These are phyloP conservation scores for Metschnikowia reukaufii DNA, from an alignment of 805 yeast species.

Conservation along the genomic window DNA sequence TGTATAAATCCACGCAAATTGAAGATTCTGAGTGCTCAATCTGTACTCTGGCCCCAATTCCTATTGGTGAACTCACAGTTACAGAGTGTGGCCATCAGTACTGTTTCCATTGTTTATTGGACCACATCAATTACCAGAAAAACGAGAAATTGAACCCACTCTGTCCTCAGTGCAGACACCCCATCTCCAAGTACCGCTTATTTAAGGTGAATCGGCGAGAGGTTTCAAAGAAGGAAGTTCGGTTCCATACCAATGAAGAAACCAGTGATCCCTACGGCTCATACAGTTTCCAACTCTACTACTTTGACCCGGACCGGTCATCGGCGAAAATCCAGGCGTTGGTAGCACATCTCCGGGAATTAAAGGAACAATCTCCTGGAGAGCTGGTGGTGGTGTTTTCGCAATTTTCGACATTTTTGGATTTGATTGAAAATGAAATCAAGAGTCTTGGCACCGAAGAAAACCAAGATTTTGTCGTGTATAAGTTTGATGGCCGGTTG, in stretches of 20 bases:
- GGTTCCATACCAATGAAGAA: conserved; percentile 31
- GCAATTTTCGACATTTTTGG: conserved; percentile 82
- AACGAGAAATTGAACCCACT: conserved; percentile 42
- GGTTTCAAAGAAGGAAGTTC: conserved; percentile 26
- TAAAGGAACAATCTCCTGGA: conserved; percentile 56
- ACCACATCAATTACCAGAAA: conserved; percentile 72
- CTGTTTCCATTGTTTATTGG: conserved; percentile 70
- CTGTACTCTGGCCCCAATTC: conserved; percentile 70
- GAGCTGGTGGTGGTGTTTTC: conserved; percentile 87
- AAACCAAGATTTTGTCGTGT: conserved; percentile 47
- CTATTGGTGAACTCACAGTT: conserved; percentile 51
- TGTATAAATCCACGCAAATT: conserved; percentile 33
- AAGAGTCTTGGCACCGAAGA: conserved; percentile 30
- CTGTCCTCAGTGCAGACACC: conserved; percentile 77
- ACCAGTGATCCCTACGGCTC: conserved; percentile 21
- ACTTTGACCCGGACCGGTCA: conserved; percentile 51
- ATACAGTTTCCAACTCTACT: conserved; percentile 35
- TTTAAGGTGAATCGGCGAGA: conserved; percentile 40
- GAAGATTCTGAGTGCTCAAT: conserved; percentile 75
- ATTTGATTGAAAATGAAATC: conserved; percentile 66
- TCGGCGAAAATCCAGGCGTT: conserved; percentile 77
- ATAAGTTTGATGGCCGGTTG: conserved; percentile 82
- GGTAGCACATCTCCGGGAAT: conserved; percentile 52
- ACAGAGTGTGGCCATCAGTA: conserved; percentile 81
- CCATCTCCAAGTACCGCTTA: conserved; percentile 50